phyloP scores from a whole-genome alignment of 2,329 filamentous ascomycete genomes.

The Orbilia ellipsospora region DNA sequence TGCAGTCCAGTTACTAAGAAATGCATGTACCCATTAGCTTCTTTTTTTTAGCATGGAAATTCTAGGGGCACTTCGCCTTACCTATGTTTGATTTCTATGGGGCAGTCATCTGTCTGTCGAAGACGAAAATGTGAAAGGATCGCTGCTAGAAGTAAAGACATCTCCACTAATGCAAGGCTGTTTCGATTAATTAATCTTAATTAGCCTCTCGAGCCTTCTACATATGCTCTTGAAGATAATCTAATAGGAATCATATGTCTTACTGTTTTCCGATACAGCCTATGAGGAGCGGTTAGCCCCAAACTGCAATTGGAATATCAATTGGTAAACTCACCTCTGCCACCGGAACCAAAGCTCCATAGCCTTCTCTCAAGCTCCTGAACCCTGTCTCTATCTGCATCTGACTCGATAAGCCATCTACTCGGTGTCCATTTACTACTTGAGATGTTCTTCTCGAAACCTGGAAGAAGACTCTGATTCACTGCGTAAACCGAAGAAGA shows the following conservation, averaged over 20 bases:
- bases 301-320: constrained; percentile 35
- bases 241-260: constrained; percentile 15
- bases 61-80: neutral
- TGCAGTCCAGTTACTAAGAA: constrained; percentile 53
- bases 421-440: constrained; percentile 31
- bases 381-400: constrained; percentile 38
- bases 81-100: constrained; percentile 16
- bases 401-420: constrained; percentile 45
- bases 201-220: neutral
- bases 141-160: constrained; percentile 34
- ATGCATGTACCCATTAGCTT: constrained; percentile 8
- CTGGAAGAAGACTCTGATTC: constrained; percentile 61
- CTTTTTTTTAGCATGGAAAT: neutral
- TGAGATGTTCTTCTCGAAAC: constrained; percentile 14
- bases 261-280: constrained; percentile 56
- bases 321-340: constrained; percentile 39
- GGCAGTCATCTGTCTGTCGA: constrained; percentile 24
- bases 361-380: constrained; percentile 53
- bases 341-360: constrained; percentile 56
- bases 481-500: constrained; percentile 63
- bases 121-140: constrained; percentile 41
- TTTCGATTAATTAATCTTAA: constrained; percentile 1
- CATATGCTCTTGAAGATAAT: neutral
- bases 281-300: constrained; percentile 33
- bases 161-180: constrained; percentile 44